Evolutionary conservation across 805 yeast species (phyloP), one percentile per base, ranked within the genome.

Genomic region (Kodamaea laetipori): DNA sequence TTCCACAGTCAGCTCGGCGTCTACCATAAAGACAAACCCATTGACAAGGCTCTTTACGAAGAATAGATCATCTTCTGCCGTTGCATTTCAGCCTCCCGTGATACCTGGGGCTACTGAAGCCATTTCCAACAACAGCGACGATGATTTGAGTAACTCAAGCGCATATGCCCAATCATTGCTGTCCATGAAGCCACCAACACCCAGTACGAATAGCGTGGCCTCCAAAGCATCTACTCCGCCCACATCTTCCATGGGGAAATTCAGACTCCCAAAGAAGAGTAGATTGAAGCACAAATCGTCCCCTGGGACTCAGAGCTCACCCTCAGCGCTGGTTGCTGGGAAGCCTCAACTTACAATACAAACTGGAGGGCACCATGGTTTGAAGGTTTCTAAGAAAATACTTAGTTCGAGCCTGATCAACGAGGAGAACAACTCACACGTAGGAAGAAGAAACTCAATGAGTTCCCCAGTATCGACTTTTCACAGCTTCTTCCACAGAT

Each of bases 401-500:
- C 38, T 56, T 8, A 58, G 51, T 21, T 51, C 60, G 0, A 37
- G 51, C 13, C 54, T 52, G 51, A 30, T 49, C 4, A 50, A 50
- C 23, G 57, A 53, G 6, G 39, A 51, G 10, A 27, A 25, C 7
- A 18, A 23, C 12, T 37, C 36, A 10, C 31, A 31, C 12, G 24
- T 37, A 11, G 41, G 41, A 8, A 44, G 67, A 37, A 61, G 53
- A 33, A 52, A 52, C 25, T 56, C 69, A 1, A 54, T 63, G 3
- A 52, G 50, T 37, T 64, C 70, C 0, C 70, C 70, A 5, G 63
- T 55, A 1, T 52, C 63, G 2, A 61, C 69, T 0, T 52, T 67
- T 37, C 70, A 66, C 23, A 63, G 44, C 38, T 53, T 66, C n/a
- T 67, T 67, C 38, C 69, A 66, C 35, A 49, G 69, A 35, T 47